Conservation (phyloP, 2,329 filamentous ascomycete genomes). For the Trichoderma guizhouense region DNA sequence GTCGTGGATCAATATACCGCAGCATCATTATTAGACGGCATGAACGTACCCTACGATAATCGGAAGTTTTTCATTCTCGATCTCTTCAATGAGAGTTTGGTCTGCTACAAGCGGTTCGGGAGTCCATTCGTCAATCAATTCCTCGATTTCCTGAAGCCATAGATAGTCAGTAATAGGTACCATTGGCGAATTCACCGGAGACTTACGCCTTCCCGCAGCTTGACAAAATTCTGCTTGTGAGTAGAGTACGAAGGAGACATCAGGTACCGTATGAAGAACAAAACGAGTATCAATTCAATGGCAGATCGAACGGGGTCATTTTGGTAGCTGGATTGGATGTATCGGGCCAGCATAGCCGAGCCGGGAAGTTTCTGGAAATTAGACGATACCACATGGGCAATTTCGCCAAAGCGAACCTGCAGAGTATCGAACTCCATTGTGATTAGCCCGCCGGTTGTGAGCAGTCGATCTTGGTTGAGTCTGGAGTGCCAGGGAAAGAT, state of each 20-base stretch:
- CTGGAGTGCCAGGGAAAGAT: background rate
- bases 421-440: constrained; percentile 63
- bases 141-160: constrained; percentile 73
- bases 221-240: constrained; percentile 83
- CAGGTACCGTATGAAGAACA: constrained; percentile 94
- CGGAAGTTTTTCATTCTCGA: constrained; percentile 79
- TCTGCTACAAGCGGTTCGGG: constrained; percentile 84
- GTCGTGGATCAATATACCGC: background rate
- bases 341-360: constrained; percentile 88
- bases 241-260: constrained; percentile 91
- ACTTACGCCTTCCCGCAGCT: constrained; percentile 71
- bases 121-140: constrained; percentile 93
- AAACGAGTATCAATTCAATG: constrained; percentile 87
- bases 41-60: constrained; percentile 75
- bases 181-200: background rate
- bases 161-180: background rate
- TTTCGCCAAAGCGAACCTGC: constrained; percentile 48
- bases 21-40: background rate
- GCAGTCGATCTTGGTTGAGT: background rate
- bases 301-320: constrained; percentile 92
- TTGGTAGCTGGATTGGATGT: constrained; percentile 96
- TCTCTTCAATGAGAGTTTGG: constrained; percentile 70
- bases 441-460: background rate
- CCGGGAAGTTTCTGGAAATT: constrained; percentile 89
- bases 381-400: constrained; percentile 52